These are phyloP conservation scores for Plectranthus barbatus DNA, from an alignment of 257 asterid genomes.

Conservation along the genomic window DNA sequence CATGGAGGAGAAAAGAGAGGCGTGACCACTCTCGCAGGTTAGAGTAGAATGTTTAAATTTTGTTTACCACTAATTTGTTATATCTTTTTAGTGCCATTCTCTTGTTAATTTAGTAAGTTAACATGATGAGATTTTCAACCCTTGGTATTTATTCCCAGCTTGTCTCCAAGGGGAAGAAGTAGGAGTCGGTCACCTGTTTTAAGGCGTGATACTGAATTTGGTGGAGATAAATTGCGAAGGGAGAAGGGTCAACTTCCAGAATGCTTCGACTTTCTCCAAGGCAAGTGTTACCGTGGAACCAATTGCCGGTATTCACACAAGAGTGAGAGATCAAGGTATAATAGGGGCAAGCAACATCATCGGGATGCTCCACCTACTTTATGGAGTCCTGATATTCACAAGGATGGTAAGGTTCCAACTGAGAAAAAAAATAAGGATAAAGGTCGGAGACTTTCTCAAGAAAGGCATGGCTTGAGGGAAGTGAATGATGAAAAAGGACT, in stretches of 20 bases:
- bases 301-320: constrained; percentile 67
- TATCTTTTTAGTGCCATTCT: neutral
- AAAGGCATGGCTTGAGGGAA: constrained; percentile 26
- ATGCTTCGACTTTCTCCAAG: constrained; percentile 65
- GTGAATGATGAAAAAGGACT: constrained; percentile 18
- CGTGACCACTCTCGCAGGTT: constrained; percentile 78
- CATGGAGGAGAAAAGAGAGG: constrained; percentile 65
- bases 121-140: constrained; percentile 5
- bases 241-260: constrained; percentile 39
- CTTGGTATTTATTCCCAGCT: constrained; percentile 38
- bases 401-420: constrained; percentile 14
- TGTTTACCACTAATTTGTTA: neutral
- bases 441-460: constrained; percentile 18
- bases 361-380: constrained; percentile 31
- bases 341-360: constrained; percentile 42
- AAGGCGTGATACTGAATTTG: constrained; percentile 36
- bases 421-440: constrained; percentile 30
- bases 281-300: constrained; percentile 85
- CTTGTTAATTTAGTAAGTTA: neutral
- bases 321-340: constrained; percentile 44
- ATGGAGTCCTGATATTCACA: constrained; percentile 26
- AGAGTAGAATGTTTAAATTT: constrained; percentile 1
- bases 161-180: constrained; percentile 73
- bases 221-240: constrained; percentile 40
- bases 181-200: constrained; percentile 61